Evolutionary conservation across 2,329 filamentous ascomycete species (phyloP).

Genomic region (Ophiosphaerella herpotricha): DNA sequence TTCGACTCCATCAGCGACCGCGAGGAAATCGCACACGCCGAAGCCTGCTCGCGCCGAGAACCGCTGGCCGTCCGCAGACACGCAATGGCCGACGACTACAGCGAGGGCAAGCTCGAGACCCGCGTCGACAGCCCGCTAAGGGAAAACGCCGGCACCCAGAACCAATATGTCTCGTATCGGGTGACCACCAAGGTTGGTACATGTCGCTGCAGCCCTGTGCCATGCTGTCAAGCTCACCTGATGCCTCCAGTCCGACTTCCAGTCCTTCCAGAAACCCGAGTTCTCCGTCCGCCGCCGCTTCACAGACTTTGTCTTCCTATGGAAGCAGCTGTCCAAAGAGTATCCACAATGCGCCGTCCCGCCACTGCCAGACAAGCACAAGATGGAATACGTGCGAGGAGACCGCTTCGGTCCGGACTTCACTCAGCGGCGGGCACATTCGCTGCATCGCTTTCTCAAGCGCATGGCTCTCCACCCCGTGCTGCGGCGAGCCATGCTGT

Average conservation of each 20-base stretch:
- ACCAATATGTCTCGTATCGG: conserved; percentile 93
- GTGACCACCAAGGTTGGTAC: conserved; percentile 79
- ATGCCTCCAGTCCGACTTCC: conserved; percentile 77
- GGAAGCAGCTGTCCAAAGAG: conserved; percentile 84
- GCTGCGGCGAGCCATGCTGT: conserved; percentile 77
- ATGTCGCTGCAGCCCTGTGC: not conserved
- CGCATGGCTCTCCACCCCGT: conserved; percentile 87
- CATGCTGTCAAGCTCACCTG: conserved; percentile 13
- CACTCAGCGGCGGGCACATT: conserved; percentile 84
- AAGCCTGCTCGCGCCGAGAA: conserved; percentile 5
- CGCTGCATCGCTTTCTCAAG: conserved; percentile 86
- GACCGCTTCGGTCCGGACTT: conserved; percentile 95
- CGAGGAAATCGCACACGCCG: conserved; percentile 10
- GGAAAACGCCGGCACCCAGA: conserved; percentile 95
- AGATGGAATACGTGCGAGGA: conserved; percentile 97
- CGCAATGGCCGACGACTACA: conserved; percentile 44
- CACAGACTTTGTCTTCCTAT: conserved; percentile 97
- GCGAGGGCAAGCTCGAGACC: conserved; percentile 78
- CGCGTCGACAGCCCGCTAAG: conserved; percentile 83
- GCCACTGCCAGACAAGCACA: conserved; percentile 95
- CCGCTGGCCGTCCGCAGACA: conserved; percentile 15
- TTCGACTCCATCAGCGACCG: conserved; percentile 19
- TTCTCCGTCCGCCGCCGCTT: conserved; percentile 87
- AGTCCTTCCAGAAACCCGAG: conserved; percentile 82
- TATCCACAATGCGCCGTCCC: conserved; percentile 92